phyloP scores from a whole-genome alignment of 2,329 filamentous ascomycete genomes.

The Cryphonectria japonica region DNA sequence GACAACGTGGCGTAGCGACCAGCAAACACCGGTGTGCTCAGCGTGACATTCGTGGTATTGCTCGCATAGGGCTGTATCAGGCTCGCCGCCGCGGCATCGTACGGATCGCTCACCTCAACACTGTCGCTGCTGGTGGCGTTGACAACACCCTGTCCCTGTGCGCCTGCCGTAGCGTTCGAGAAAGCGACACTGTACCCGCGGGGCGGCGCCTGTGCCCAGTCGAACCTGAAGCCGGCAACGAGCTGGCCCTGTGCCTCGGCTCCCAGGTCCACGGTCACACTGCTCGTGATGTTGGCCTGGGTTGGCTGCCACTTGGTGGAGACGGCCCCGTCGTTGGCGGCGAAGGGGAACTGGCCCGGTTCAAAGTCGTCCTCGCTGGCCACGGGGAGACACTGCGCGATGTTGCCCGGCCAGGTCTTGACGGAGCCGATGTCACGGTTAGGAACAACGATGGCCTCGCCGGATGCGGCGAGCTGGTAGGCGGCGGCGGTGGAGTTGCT shows the following conservation, averaged over 20 bases:
- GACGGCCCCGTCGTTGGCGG: conserved; percentile 27
- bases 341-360: conserved; percentile 70
- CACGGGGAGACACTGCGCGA: conserved; percentile 66
- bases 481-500: conserved; percentile 41
- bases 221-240: conserved; percentile 22
- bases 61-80: conserved; percentile 21
- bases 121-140: conserved; percentile 18
- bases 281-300: conserved; percentile 22
- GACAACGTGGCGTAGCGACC: conserved; percentile 25
- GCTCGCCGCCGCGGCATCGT: conserved; percentile 1
- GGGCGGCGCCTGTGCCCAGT: conserved; percentile 28
- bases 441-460: conserved; percentile 53
- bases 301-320: conserved; percentile 29
- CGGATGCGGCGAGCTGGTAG: conserved; percentile 52
- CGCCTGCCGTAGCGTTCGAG: conserved; percentile 9
- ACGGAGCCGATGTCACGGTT: conserved; percentile 62
- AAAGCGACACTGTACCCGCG: conserved; percentile 23
- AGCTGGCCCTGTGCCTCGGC: conserved; percentile 9
- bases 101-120: conserved; percentile 21
- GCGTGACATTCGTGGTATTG: conserved; percentile 29
- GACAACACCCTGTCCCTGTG: not conserved
- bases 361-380: conserved; percentile 51
- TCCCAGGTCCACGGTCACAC: conserved; percentile 26
- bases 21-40: conserved; percentile 17
- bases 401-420: conserved; percentile 60